These are phyloP conservation scores for Uronychia setigera DNA, from an alignment of 73 alveolate genomes.

Conservation along the genomic window DNA sequence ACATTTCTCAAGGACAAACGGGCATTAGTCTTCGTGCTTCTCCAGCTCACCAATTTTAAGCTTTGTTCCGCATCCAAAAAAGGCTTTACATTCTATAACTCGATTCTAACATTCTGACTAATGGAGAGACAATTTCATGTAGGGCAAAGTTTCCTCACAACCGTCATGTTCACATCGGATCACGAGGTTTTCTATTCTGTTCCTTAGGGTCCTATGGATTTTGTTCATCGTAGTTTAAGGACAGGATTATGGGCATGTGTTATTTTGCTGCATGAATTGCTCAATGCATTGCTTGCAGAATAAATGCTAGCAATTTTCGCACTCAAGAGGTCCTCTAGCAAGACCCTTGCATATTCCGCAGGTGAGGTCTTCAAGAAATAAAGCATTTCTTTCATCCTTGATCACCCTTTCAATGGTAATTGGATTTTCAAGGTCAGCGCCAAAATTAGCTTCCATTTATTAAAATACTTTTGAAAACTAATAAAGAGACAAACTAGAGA, in stretches of 20 bases:
- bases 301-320: constrained; percentile 4
- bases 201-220: constrained; percentile 6
- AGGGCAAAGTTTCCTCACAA: neutral
- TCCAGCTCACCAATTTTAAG: neutral
- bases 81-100: constrained; percentile 2
- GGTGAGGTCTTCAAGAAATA: neutral
- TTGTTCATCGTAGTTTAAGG: neutral
- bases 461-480: too few relatives aligned
- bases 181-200: neutral
- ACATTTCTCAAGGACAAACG: neutral
- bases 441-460: too few relatives aligned
- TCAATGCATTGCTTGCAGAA: constrained; percentile 23
- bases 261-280: neutral
- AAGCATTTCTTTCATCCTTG: neutral
- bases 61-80: neutral
- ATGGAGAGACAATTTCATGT: neutral
- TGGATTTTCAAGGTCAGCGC: too few relatives aligned
- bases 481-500: too few relatives aligned
- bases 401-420: too few relatives aligned
- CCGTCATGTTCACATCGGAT: neutral
- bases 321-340: constrained; percentile 14
- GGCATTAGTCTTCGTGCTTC: neutral
- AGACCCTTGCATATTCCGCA: neutral
- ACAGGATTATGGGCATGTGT: neutral
- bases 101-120: neutral